phyloP scores from a whole-genome alignment of 1,139 yeast genomes.

The Groenewaldozyma sp. region DNA sequence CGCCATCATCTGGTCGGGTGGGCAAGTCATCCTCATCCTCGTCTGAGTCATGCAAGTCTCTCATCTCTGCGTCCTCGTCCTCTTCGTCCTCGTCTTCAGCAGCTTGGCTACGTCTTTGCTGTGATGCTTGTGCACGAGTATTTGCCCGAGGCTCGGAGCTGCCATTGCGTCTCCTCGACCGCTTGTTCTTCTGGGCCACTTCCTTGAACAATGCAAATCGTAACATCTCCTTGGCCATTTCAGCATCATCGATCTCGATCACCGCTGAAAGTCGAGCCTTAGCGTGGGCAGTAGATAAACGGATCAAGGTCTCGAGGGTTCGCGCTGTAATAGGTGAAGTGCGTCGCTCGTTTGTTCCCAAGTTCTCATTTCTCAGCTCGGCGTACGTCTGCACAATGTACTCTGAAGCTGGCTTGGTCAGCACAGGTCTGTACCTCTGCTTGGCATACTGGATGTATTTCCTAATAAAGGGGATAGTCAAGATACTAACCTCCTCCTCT shows the following conservation, averaged over 20 bases:
- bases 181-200: constrained; percentile 30
- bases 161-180: constrained; percentile 21
- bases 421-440: constrained; percentile 73
- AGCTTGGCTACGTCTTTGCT: not conserved
- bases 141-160: constrained; percentile 1
- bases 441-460: constrained; percentile 93
- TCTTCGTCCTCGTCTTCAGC: constrained; percentile 17
- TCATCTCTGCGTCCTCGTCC: constrained; percentile 22
- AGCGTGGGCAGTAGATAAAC: constrained; percentile 95
- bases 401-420: constrained; percentile 71
- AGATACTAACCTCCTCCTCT: constrained; percentile 46
- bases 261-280: constrained; percentile 75
- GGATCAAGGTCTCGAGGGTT: constrained; percentile 91
- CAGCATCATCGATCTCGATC: constrained; percentile 71
- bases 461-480: constrained; percentile 78
- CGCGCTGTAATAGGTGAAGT: constrained; percentile 97
- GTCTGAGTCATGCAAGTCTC: constrained; percentile 17
- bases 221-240: constrained; percentile 75
- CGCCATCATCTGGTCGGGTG: no score
- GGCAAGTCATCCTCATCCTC: constrained; percentile 11
- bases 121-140: not conserved
- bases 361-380: constrained; percentile 71
- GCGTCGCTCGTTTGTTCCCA: constrained; percentile 61
- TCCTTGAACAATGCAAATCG: constrained; percentile 84
- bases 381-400: constrained; percentile 76